Percentiles rank a stretch among this genome's conserved stretches.
Conservation (phyloP, 2,329 filamentous ascomycete genomes). For the Cercospora sp. region DNA sequence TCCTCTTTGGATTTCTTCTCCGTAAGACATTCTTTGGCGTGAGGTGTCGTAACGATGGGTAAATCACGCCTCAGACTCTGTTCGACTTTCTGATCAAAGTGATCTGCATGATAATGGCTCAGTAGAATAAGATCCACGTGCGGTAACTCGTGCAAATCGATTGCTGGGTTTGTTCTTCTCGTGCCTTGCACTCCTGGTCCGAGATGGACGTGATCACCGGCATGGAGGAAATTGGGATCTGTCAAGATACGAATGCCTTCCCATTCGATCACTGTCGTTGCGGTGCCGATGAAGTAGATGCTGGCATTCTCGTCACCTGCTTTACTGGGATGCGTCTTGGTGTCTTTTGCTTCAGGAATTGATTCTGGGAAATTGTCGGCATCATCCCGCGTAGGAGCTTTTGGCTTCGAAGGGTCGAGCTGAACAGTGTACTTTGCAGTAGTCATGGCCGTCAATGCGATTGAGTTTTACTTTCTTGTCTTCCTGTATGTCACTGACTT, state of each 20-base stretch:
- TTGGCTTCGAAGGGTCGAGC: constrained; percentile 42
- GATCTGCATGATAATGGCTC: constrained; percentile 64
- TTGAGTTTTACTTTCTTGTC: not conserved
- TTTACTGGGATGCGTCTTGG: constrained; percentile 46
- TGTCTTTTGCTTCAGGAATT: constrained; percentile 48
- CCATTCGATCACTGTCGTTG: constrained; percentile 59
- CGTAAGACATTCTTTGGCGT: constrained; percentile 57
- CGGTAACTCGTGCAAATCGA: constrained; percentile 61
- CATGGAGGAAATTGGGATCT: constrained; percentile 65
- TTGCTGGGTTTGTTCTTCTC: constrained; percentile 59
- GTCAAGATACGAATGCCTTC: constrained; percentile 56
- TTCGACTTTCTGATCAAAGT: constrained; percentile 58
- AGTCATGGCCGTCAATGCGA: not conserved
- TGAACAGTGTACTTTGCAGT: constrained; percentile 43
- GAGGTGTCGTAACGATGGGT: constrained; percentile 64
- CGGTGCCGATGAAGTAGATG: constrained; percentile 58
- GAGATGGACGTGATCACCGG: constrained; percentile 65
- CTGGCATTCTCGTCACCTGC: constrained; percentile 45
- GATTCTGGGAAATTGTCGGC: constrained; percentile 31
- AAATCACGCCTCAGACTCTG: constrained; percentile 53
- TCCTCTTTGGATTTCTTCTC: constrained; percentile 47
- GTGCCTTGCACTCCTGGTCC: constrained; percentile 61
- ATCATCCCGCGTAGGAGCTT: constrained; percentile 45
- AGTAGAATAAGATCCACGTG: constrained; percentile 61
- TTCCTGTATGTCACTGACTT: not conserved